Conservation (phyloP, 2,329 filamentous ascomycete genomes). For the Ophiocordyceps camponoti-rufipedis region DNA sequence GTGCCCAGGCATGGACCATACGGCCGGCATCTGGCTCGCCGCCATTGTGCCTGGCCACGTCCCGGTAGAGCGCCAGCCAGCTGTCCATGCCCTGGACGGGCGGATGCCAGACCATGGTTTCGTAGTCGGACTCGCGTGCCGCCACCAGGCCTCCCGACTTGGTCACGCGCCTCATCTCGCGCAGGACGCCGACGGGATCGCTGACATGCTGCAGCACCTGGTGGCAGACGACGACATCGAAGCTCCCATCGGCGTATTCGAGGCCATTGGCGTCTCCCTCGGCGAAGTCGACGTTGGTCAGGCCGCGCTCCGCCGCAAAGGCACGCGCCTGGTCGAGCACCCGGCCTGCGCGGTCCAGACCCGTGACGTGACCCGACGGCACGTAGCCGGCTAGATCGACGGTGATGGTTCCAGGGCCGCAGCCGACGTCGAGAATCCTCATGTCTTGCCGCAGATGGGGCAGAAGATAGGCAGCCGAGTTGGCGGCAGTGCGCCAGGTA, state of each 20-base stretch:
- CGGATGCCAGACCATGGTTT: slow-evolving; percentile 8
- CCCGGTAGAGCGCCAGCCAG: slow-evolving; percentile 6
- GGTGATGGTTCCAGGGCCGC: slow-evolving; percentile 29
- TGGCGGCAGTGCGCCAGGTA: slow-evolving; percentile 20
- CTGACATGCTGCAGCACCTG: slow-evolving; percentile 22
- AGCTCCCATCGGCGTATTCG: slow-evolving; percentile 15
- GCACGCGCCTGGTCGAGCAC: slow-evolving; percentile 14
- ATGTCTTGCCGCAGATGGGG: slow-evolving; percentile 18
- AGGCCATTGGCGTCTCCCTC: slow-evolving; percentile 6
- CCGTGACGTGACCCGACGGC: slow-evolving; percentile 16
- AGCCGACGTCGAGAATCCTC: slow-evolving; percentile 26
- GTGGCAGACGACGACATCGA: slow-evolving; percentile 20
- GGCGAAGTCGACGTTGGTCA: slow-evolving; percentile 4
- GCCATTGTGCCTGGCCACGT: slow-evolving; percentile 4
- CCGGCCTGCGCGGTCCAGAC: slow-evolving; percentile 17
- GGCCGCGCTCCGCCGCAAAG: slow-evolving; percentile 9
- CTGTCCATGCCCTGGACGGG: slow-evolving; percentile 4
- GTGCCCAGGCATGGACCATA: slow-evolving; percentile 7
- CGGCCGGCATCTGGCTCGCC: slow-evolving; percentile 7
- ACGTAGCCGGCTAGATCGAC: slow-evolving; percentile 18
- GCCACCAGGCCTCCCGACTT: slow-evolving; percentile 21
- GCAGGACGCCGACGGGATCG: slow-evolving; percentile 13
- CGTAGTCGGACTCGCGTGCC: slow-evolving; percentile 8
- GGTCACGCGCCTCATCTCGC: slow-evolving; percentile 21
- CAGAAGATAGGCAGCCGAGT: slow-evolving; percentile 22